Conservation (phyloP, 208 protist genomes). For the Trypanosoma mega region DNA sequence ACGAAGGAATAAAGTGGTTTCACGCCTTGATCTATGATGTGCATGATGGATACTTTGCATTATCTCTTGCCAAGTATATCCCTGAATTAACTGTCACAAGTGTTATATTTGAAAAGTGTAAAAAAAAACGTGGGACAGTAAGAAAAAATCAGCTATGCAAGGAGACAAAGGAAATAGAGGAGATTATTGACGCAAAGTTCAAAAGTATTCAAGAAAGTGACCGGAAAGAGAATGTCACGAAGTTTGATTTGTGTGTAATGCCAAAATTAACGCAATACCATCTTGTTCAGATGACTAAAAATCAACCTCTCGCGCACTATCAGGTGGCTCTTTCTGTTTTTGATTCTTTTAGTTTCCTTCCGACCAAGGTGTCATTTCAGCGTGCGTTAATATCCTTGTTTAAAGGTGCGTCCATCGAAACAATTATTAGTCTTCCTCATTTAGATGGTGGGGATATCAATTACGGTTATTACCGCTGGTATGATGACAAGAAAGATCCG, state of each 20-base stretch:
- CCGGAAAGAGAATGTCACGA: background rate
- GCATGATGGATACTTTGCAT: slow-evolving; percentile 22
- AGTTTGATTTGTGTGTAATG: slow-evolving; percentile 4
- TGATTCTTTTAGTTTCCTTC: slow-evolving; percentile 4
- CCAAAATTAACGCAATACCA: background rate
- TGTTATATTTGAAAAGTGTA: slow-evolving; percentile 6
- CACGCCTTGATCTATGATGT: slow-evolving; percentile 20
- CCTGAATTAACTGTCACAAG: slow-evolving; percentile 10
- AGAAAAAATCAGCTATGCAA: too few species aligned
- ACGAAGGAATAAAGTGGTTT: background rate
- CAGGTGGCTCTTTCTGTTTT: slow-evolving; percentile 19
- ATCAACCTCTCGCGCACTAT: slow-evolving; percentile 10
- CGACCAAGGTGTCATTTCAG: slow-evolving; percentile 16
- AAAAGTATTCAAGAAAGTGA: slow-evolving; percentile 1
- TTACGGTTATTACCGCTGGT: background rate
- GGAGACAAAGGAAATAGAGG: too few species aligned
- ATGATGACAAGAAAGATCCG: slow-evolving; percentile 1
- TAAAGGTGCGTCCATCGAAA: slow-evolving; percentile 12
- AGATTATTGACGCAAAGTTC: slow-evolving; percentile 10
- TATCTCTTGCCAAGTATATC: slow-evolving; percentile 21
- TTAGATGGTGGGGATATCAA: background rate
- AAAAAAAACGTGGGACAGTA: too few species aligned
- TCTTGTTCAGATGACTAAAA: background rate
- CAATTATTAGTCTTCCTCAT: slow-evolving; percentile 15
- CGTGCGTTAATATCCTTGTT: slow-evolving; percentile 9